Evolutionary conservation across 257 asterid genomes (phyloP).

Genomic region (Solanum sejunctum): DNA sequence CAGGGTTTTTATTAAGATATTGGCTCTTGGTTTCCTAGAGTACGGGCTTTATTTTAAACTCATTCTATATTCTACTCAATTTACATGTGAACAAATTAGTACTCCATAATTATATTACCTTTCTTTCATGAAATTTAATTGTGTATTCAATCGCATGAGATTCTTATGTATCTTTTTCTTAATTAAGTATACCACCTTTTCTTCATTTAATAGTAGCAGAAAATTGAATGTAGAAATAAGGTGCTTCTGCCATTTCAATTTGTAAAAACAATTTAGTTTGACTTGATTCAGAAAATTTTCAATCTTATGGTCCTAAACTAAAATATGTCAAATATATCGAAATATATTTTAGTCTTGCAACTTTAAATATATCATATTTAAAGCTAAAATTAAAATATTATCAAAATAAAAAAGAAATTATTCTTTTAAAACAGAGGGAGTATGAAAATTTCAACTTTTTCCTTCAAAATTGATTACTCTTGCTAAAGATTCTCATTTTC

Average conservation of each 20-base stretch:
- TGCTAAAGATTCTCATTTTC: not conserved
- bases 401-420: no score
- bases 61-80: not conserved
- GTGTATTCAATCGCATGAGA: not conserved
- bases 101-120: not conserved
- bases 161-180: not conserved
- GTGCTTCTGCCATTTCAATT: not conserved
- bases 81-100: not conserved
- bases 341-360: no score
- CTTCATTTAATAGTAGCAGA: not conserved
- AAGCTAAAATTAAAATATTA: no score
- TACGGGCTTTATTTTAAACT: slow-evolving; percentile 11
- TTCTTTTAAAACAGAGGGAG: no score
- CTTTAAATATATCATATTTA: no score
- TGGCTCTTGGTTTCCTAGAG: slow-evolving; percentile 74
- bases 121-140: not conserved
- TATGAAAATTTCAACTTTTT: not conserved
- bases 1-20: slow-evolving; percentile 43
- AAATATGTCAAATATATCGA: no score
- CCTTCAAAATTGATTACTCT: not conserved
- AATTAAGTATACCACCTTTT: not conserved
- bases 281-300: no score
- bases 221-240: not conserved
- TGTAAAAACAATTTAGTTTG: no score
- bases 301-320: no score